Evolutionary conservation across 2,329 filamentous ascomycete species (phyloP).

Genomic region (Madurella mycetomatis): DNA sequence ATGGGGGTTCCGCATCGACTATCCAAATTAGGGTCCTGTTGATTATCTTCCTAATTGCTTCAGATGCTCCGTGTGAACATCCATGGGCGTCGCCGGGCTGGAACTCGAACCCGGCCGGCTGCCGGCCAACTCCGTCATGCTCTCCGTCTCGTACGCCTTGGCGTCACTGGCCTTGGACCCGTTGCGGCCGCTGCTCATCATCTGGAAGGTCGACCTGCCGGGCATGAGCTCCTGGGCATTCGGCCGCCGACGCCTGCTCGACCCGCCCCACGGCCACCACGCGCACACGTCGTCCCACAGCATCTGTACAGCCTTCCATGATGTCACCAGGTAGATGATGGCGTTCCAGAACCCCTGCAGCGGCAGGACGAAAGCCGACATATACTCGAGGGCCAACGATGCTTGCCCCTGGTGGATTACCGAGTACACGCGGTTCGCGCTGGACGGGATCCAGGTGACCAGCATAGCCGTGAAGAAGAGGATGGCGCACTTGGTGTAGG

Average conservation of each 20-base stretch:
- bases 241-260: constrained; percentile 16
- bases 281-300: constrained; percentile 37
- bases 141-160: constrained; percentile 45
- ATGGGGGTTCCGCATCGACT: too few relatives aligned
- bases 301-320: constrained; percentile 57
- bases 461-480: constrained; percentile 68
- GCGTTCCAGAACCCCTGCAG: constrained; percentile 84
- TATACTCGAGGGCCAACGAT: constrained; percentile 60
- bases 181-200: constrained; percentile 24
- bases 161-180: constrained; percentile 25
- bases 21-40: too few relatives aligned
- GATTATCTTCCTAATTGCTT: not conserved
- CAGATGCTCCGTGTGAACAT: not conserved
- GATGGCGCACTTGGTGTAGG: constrained; percentile 65
- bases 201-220: constrained; percentile 31
- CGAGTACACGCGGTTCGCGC: constrained; percentile 70
- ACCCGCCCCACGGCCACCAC: constrained; percentile 2
- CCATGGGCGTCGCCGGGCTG: not conserved
- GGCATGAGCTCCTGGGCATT: constrained; percentile 22
- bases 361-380: constrained; percentile 70
- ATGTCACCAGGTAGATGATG: constrained; percentile 69
- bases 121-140: constrained; percentile 46
- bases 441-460: constrained; percentile 73
- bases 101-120: constrained; percentile 34
- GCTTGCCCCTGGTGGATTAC: constrained; percentile 52